A percentile compares a stretch with the other conserved stretches of the same genome.
These are phyloP conservation scores for Exophiala sideris DNA, from an alignment of 2,329 filamentous ascomycete species.

Conservation along the genomic window DNA sequence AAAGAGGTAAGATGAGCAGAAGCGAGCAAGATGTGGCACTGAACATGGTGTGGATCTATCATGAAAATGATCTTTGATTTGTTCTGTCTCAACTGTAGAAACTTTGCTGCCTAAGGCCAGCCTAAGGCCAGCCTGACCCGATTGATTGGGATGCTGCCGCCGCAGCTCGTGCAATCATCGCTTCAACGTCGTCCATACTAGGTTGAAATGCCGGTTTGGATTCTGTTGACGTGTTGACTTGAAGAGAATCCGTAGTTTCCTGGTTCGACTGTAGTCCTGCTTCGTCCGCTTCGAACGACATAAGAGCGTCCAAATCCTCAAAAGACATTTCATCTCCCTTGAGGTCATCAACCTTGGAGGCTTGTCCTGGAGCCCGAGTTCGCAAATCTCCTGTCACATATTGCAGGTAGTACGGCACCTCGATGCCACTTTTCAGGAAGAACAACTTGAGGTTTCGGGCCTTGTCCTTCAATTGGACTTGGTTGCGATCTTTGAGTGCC, in stretches of 20 bases:
- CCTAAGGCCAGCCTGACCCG: constrained; percentile 1
- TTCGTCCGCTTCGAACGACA: constrained; percentile 35
- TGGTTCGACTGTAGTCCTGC: constrained; percentile 5
- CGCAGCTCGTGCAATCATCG: constrained; percentile 9
- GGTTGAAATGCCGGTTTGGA: constrained; percentile 13
- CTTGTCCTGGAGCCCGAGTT: constrained; percentile 69
- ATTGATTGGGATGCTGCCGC: constrained; percentile 12
- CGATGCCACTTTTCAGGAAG: constrained; percentile 65
- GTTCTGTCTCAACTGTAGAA: too few species aligned
- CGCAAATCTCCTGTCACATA: constrained; percentile 87
- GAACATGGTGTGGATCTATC: too few species aligned
- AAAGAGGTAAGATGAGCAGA: too few species aligned
- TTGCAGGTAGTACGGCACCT: constrained; percentile 83
- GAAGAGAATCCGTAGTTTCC: not conserved
- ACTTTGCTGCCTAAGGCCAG: too few species aligned
- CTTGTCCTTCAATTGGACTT: constrained; percentile 55
- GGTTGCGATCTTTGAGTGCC: constrained; percentile 52
- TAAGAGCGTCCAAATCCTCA: constrained; percentile 47
- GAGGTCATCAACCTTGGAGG: constrained; percentile 46
- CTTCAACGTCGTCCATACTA: constrained; percentile 21
- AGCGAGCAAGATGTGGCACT: too few species aligned
- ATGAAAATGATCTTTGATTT: too few species aligned
- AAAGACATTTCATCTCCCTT: constrained; percentile 49
- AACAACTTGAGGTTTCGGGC: constrained; percentile 53
- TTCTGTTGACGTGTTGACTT: constrained; percentile 1